phyloP scores from a whole-genome alignment of 441 rosid genomes.

The Dalechampia spathulata region DNA sequence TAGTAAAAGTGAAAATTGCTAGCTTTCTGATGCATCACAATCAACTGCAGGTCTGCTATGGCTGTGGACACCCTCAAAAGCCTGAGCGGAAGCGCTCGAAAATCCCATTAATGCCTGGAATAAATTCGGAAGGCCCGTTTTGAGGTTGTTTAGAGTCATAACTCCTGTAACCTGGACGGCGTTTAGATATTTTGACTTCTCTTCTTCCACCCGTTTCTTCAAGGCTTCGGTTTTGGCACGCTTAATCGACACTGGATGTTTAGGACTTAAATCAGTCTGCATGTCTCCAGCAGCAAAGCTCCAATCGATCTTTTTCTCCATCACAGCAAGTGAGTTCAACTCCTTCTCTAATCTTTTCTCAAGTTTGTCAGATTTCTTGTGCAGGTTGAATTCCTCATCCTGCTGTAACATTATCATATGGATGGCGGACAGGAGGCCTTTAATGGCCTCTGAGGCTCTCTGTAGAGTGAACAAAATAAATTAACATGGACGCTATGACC shows the following conservation, averaged over 20 bases:
- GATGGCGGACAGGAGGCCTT: constrained; percentile 55
- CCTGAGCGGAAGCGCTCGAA: constrained; percentile 48
- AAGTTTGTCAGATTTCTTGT: constrained; percentile 54
- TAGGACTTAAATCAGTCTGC: constrained; percentile 43
- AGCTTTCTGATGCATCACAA: constrained; percentile 28
- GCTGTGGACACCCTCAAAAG: constrained; percentile 48
- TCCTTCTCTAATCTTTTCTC: constrained; percentile 80
- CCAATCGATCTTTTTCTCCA: constrained; percentile 54
- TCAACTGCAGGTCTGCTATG: constrained; percentile 20
- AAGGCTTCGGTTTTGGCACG: constrained; percentile 57
- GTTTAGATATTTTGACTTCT: constrained; percentile 45
- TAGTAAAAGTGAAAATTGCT: no score
- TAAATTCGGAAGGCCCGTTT: constrained; percentile 66
- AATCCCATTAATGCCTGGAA: constrained; percentile 65
- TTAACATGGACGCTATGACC: no score
- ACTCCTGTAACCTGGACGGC: constrained; percentile 46
- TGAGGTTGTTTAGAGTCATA: constrained; percentile 65
- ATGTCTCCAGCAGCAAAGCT: constrained; percentile 31
- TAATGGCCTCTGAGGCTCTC: constrained; percentile 73
- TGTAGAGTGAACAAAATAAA: constrained; percentile 13
- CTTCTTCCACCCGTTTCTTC: constrained; percentile 44
- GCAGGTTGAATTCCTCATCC: constrained; percentile 50
- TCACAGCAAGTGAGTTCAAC: constrained; percentile 42
- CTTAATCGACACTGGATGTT: constrained; percentile 62
- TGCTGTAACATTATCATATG: constrained; percentile 53